Base-by-base conservation (phyloP, 2,329 filamentous ascomycete genomes). In the Alternaria gansuensis region DNA sequence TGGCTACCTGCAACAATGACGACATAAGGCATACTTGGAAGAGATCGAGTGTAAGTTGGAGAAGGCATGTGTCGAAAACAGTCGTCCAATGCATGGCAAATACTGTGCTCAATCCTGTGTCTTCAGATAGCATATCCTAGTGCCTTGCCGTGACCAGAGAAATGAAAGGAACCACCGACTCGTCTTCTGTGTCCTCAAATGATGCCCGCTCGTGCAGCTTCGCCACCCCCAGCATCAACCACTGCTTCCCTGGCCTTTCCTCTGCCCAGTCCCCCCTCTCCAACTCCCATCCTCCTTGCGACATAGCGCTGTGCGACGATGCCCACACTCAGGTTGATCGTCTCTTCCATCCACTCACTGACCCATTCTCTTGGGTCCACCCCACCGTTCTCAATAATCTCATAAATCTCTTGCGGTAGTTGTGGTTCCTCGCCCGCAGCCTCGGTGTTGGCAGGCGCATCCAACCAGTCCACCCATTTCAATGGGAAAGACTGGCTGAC, bases 351-450 rank as follows among this genome's bases (percentile, higher is more conserved):
- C 95, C 95, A 99, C 78, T 98, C 95, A 3, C 93, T 90, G 36
- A 97, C 91, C 95, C 95, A 99, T 77, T 99, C 95, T 57, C 95
- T 85, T 0, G 95, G 95, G 73, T 99, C 95, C 2, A 98, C 92
- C 9, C 87, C 88, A 14, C 88, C 88, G 51, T 79, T 82, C 55
- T 85, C 81, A 49, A 99, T 87, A 63, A 98, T 96, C 66, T 94
- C 91, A 23, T 86, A 84, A 69, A 99, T 97, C 72, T 93, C 92
- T 28, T 92, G 90, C 0, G 95, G 94, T 33, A 93, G 78, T 81
- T 81, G 78, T 41, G 84, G 80, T 26, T 84, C 82, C 58, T 83
- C 84, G 26, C 65, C 73, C 9, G 62, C 74, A 8, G 60, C 67
- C 37, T 73, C 68, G 6, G 66, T 66, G 5, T 70, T 66, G 4